Evolutionary conservation across 257 asterid genomes (phyloP).

Genomic region (Penstemon newberryi): DNA sequence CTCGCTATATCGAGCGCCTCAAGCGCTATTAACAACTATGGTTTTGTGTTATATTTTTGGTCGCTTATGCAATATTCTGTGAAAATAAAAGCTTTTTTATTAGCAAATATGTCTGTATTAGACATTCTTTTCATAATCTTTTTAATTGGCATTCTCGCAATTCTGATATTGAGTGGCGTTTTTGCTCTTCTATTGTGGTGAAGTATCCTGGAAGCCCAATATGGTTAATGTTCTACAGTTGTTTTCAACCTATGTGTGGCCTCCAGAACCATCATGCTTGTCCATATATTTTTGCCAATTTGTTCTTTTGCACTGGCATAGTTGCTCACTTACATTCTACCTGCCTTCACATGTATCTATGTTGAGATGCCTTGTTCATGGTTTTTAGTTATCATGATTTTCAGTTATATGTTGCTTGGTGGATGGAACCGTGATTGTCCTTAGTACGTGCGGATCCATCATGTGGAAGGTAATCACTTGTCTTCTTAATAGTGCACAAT

Average conservation of each 20-base stretch:
- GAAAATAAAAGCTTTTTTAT: neutral
- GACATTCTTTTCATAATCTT: neutral
- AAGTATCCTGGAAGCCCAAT: slow-evolving; percentile 16
- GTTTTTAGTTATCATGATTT: slow-evolving; percentile 20
- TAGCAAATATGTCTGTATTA: slow-evolving; percentile 2
- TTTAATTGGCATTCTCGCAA: slow-evolving; percentile 1
- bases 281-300: neutral
- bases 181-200: neutral
- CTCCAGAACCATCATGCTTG: slow-evolving; percentile 19
- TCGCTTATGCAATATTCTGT: neutral
- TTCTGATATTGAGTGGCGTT: neutral
- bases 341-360: neutral
- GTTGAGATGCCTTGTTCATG: slow-evolving; percentile 25
- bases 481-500: slow-evolving; percentile 12
- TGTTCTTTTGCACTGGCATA: slow-evolving; percentile 7
- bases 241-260: slow-evolving; percentile 11
- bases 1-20: too few relatives aligned
- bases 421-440: slow-evolving; percentile 61
- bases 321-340: slow-evolving; percentile 9
- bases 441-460: slow-evolving; percentile 60
- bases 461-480: slow-evolving; percentile 67
- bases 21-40: too few relatives aligned
- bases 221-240: slow-evolving; percentile 4
- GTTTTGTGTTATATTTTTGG: slow-evolving; percentile 18
- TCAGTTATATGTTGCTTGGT: slow-evolving; percentile 93